Evolutionary conservation across 169 alveolate genomes (phyloP).

Genomic region (Plasmodium gonderi): DNA sequence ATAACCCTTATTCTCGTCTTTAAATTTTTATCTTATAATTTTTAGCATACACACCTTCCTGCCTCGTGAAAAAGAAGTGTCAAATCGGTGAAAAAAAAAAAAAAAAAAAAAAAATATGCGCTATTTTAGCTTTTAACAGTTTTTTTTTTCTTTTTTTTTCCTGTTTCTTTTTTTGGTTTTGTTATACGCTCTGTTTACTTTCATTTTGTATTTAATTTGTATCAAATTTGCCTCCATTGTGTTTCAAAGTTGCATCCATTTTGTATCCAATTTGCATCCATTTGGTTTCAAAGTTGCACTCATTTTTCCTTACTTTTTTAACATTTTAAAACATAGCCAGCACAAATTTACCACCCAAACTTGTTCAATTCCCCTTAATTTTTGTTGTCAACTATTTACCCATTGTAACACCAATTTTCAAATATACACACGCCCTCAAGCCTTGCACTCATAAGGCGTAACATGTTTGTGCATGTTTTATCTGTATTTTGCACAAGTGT

Average conservation of each 20-base stretch:
- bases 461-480: background rate
- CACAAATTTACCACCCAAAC: background rate
- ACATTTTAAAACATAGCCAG: background rate
- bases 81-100: background rate
- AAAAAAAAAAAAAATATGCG: conserved; percentile 10
- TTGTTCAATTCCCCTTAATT: background rate
- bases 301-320: background rate
- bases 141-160: background rate
- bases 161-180: background rate
- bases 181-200: background rate
- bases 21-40: conserved; percentile 1
- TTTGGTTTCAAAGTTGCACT: background rate
- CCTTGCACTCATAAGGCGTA: background rate
- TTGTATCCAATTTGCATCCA: background rate
- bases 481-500: background rate
- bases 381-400: background rate
- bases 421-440: background rate
- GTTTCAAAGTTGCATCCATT: too few relatives aligned
- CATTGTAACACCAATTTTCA: background rate
- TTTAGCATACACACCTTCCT: background rate
- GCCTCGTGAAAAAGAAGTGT: background rate
- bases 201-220: too few relatives aligned
- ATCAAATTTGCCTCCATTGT: background rate
- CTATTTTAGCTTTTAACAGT: background rate
- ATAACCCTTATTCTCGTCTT: background rate